These are phyloP conservation scores for Eragrostis tef DNA, from an alignment of 202 grass and related monocot genomes.

Conservation along the genomic window DNA sequence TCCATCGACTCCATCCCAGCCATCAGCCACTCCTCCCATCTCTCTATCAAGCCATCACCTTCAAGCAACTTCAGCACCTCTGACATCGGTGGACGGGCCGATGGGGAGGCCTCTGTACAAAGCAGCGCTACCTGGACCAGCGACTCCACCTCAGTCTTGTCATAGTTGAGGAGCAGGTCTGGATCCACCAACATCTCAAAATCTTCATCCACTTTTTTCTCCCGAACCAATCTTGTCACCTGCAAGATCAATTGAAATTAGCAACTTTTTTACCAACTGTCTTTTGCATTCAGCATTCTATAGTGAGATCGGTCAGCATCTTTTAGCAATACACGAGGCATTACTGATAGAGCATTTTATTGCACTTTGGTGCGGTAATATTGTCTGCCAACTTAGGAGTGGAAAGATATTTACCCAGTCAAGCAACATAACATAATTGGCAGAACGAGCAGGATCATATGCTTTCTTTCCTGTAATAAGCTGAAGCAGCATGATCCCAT, in stretches of 20 bases:
- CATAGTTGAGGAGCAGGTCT: conserved; percentile 59
- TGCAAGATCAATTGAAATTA: conserved; percentile 40
- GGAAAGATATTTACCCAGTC: conserved; percentile 72
- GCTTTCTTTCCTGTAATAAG: conserved; percentile 87
- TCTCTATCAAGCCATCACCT: conserved; percentile 80
- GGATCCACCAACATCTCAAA: conserved; percentile 72
- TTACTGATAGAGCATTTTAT: conserved; percentile 27
- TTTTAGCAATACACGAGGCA: conserved; percentile 34
- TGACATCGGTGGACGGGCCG: conserved; percentile 78
- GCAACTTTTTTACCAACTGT: conserved; percentile 23
- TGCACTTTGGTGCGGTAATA: conserved; percentile 6
- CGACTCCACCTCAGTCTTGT: conserved; percentile 63
- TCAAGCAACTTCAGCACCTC: conserved; percentile 85
- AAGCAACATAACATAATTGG: conserved; percentile 85
- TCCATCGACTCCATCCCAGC: conserved; percentile 81
- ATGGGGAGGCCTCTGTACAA: conserved; percentile 71
- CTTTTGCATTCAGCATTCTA: neutral
- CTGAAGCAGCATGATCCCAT: conserved; percentile 89
- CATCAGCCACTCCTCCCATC: conserved; percentile 91
- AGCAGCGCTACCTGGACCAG: conserved; percentile 80
- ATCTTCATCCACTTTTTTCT: conserved; percentile 45
- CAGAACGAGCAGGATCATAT: conserved; percentile 77
- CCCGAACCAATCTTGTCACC: conserved; percentile 74
- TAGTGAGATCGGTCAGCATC: neutral
- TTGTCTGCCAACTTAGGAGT: neutral